These are phyloP conservation scores for Ilex aquifolium DNA, from an alignment of 257 asterid species.

Conservation along the genomic window DNA sequence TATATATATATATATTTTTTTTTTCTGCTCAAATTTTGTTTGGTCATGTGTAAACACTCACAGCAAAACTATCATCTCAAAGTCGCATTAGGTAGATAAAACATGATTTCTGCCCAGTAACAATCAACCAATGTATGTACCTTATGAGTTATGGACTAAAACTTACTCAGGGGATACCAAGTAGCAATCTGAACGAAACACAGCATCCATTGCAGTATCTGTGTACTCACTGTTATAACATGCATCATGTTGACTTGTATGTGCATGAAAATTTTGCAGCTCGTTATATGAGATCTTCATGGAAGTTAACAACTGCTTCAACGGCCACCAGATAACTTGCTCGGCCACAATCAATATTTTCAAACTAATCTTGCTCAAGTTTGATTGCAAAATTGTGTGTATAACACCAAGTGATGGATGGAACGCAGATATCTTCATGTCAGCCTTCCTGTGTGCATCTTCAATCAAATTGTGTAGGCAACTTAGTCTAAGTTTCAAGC, in stretches of 20 bases:
- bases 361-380: conserved; percentile 16
- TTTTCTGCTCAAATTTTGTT: too few relatives aligned
- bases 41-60: too few relatives aligned
- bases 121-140: conserved; percentile 3
- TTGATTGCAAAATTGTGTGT: conserved; percentile 35
- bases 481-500: conserved; percentile 33
- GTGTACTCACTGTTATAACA: conserved; percentile 12
- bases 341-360: conserved; percentile 53
- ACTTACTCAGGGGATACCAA: conserved; percentile 59
- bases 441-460: conserved; percentile 38
- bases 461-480: conserved; percentile 35
- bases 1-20: too few relatives aligned
- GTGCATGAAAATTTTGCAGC: conserved; percentile 19
- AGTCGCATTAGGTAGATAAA: too few relatives aligned
- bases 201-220: conserved; percentile 18
- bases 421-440: conserved; percentile 30
- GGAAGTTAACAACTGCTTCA: conserved; percentile 43
- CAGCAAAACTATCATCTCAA: too few relatives aligned
- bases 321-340: conserved; percentile 46
- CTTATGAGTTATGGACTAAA: conserved; percentile 6
- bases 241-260: conserved; percentile 18
- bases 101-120: neutral
- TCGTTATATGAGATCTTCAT: conserved; percentile 40
- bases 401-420: conserved; percentile 56
- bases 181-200: conserved; percentile 40